Conservation (phyloP, 805 yeast species). For the Yarrowia porcina region DNA sequence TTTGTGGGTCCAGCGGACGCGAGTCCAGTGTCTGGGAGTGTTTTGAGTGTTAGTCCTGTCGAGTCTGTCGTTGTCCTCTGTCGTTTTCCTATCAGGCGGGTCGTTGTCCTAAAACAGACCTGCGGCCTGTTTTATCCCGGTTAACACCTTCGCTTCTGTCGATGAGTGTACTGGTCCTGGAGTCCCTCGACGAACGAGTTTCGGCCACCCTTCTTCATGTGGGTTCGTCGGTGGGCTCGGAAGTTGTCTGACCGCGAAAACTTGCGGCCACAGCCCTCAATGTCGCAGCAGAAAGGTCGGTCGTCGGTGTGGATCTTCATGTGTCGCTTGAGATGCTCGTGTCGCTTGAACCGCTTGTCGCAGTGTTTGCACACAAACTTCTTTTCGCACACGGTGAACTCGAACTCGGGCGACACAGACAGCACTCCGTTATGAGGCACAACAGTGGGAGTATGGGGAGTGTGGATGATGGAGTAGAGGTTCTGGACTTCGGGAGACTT, state of each 20-base stretch:
- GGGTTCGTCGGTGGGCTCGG: constrained; percentile 73
- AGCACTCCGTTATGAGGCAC: constrained; percentile 21
- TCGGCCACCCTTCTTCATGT: constrained; percentile 46
- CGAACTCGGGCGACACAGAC: constrained; percentile 19
- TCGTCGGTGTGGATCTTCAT: constrained; percentile 72
- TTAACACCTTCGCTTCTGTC: constrained; percentile 4
- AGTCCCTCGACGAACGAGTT: constrained; percentile 43
- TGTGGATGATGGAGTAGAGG: constrained; percentile 24
- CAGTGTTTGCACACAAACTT: constrained; percentile 40
- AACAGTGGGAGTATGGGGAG: constrained; percentile 21
- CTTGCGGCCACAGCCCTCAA: constrained; percentile 54
- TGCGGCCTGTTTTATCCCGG: too few relatives aligned
- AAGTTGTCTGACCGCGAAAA: constrained; percentile 78
- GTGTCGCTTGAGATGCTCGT: constrained; percentile 51
- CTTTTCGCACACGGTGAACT: constrained; percentile 29
- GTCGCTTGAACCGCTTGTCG: constrained; percentile 41
- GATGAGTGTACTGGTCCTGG: constrained; percentile 14
- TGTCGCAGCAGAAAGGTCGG: constrained; percentile 67
- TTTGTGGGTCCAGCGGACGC: too few relatives aligned
- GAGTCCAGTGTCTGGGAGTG: not conserved
- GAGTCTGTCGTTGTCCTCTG: too few relatives aligned
- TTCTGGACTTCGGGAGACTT: constrained; percentile 8
- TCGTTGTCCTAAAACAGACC: too few relatives aligned
- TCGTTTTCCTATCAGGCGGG: too few relatives aligned
- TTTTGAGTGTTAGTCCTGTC: too few relatives aligned